phyloP scores from a whole-genome alignment of 2,329 filamentous ascomycete genomes.

The Colletotrichum orchidophilum region DNA sequence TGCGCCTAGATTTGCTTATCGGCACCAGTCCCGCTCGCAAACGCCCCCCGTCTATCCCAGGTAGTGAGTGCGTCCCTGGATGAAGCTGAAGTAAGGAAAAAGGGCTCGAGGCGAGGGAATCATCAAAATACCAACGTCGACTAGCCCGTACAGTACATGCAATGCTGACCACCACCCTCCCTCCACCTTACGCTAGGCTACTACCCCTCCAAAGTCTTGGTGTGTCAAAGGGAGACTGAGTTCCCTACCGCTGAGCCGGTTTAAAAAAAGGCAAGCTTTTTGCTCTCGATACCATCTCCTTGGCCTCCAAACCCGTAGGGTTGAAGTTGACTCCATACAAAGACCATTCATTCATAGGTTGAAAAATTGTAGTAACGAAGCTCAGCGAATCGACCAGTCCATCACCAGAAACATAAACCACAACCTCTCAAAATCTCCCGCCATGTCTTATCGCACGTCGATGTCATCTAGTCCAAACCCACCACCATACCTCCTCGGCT shows the following conservation, averaged over 20 bases:
- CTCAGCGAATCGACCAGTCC: background rate
- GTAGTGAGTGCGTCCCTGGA: background rate
- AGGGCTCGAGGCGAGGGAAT: background rate
- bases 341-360: too few species aligned
- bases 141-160: background rate
- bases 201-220: background rate
- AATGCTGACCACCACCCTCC: background rate
- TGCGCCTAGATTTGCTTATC: constrained; percentile 11
- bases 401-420: background rate
- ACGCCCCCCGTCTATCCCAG: background rate
- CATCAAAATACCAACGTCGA: too few species aligned
- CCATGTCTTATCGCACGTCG: background rate
- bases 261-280: background rate
- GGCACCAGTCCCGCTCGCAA: background rate
- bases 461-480: background rate
- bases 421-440: background rate
- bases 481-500: background rate
- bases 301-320: background rate
- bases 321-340: background rate
- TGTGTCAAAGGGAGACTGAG: background rate
- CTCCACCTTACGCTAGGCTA: background rate
- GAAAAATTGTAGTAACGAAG: too few species aligned
- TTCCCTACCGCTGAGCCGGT: too few species aligned
- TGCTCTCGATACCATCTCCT: background rate
- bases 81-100: too few species aligned